Conservation (phyloP, 2,329 filamentous ascomycete species). For the Calonectria pseudoturangicola region DNA sequence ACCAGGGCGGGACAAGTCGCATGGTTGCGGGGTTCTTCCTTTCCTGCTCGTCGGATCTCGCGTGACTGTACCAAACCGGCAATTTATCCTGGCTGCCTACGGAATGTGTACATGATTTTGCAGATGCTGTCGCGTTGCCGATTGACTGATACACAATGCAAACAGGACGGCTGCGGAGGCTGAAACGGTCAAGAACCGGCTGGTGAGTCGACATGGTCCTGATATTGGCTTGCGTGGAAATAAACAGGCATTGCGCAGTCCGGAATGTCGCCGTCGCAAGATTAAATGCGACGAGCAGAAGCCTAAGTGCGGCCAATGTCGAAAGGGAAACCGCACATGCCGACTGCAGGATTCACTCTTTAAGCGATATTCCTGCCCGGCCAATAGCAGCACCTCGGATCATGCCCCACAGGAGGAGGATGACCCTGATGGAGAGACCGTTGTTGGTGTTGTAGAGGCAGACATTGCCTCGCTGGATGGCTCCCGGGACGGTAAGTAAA, state of each 20-base stretch:
- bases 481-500: neutral
- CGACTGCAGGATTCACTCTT: neutral
- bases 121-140: neutral
- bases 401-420: neutral
- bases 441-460: neutral
- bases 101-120: neutral
- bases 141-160: neutral
- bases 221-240: neutral
- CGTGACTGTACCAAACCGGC: neutral
- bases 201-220: neutral
- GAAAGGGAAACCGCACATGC: neutral
- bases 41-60: neutral
- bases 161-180: neutral
- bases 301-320: too few species aligned
- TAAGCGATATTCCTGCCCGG: slow-evolving; percentile 3
- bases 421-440: neutral
- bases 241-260: neutral
- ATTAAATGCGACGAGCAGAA: too few species aligned
- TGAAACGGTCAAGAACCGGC: neutral
- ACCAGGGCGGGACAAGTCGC: too few species aligned
- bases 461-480: neutral
- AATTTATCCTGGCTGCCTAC: neutral
- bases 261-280: too few species aligned
- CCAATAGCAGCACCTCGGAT: neutral
- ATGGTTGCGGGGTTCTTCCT: too few species aligned